Base-by-base conservation (phyloP, 768 basidiomycete genomes). In the Lactarius indigo region DNA sequence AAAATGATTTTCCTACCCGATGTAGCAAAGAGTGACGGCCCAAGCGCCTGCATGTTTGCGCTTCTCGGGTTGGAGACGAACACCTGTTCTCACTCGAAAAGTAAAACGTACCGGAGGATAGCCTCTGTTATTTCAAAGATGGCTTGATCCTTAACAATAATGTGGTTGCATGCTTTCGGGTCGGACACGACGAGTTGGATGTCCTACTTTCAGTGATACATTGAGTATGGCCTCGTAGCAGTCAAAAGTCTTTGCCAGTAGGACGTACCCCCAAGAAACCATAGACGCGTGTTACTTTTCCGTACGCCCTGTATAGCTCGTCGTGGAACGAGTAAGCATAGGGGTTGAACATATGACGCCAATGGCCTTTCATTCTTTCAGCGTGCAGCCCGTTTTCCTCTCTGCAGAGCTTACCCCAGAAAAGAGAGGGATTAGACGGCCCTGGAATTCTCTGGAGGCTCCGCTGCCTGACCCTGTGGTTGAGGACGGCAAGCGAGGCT, bases 181-280 rank as follows among this genome's bases (percentile, higher is more conserved):
- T 64, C 58, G 23, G 66, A 57, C 15, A 64, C 33, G 15, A 65
- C 57, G n/a, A 57, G 56, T 17, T 57, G 54, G 17, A 35, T 7
- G 47, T 62, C 52, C 60, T 66, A 26, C 13, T 18, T 54, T 2
- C 50, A 41, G n/a, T 15, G 35, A 44, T 20, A 28, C 28, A 44
- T 28, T n/a, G 37, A n/a, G 5, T 10, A 31, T 41, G n/a, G 37
- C 15, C 7, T 7, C 7, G 13, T 26, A 10, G 28, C 10, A 55
- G 47, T 39, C n/a, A 31, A 6, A 9, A 26, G 9, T 35, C 12
- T 37, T n/a, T 5, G 33, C 30, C 42, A n/a, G 44, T 17, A 2
- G n/a, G 18, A 30, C 52, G 6, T 20, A 63, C 54, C 62, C 44
- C 44, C 5, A 42, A 57, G 20, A 63, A 55, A 28, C 62, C 62